phyloP scores from a whole-genome alignment of 352 stramenopile species.

The Phytophthora macrochlamydospora region DNA sequence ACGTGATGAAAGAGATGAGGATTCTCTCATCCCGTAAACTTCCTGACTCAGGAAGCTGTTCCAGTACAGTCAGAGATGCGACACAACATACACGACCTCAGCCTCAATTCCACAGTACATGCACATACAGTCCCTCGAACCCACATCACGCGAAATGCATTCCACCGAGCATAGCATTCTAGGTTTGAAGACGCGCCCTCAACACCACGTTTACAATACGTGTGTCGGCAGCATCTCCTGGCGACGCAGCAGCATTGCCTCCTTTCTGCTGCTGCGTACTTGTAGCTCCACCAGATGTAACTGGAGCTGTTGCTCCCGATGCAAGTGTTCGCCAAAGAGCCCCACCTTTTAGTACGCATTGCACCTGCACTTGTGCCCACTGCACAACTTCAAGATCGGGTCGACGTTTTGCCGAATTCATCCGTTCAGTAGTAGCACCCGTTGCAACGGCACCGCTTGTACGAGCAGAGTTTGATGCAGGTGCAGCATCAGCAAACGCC shows the following conservation, averaged over 20 bases:
- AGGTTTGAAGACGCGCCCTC: not conserved
- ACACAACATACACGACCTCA: too few species aligned
- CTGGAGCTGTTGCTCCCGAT: not conserved
- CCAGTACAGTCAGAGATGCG: too few species aligned
- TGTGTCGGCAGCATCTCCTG: not conserved
- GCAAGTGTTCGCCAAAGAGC: conserved; percentile 39
- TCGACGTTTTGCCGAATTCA: conserved; percentile 10
- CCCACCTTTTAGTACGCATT: conserved; percentile 48
- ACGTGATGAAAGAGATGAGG: too few species aligned
- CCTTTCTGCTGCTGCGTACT: conserved; percentile 12
- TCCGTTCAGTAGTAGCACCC: not conserved
- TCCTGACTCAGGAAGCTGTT: too few species aligned
- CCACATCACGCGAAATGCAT: too few species aligned
- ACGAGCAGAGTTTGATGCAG: conserved; percentile 8
- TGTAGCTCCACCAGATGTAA: not conserved
- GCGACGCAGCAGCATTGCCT: conserved; percentile 9
- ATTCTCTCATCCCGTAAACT: too few species aligned
- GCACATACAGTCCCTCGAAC: too few species aligned
- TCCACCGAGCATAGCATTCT: not conserved
- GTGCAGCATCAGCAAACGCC: conserved; percentile 3
- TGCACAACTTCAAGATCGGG: conserved; percentile 39
- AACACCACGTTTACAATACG: not conserved
- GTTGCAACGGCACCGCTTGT: not conserved
- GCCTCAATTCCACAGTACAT: too few species aligned
- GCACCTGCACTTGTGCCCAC: conserved; percentile 47